These are phyloP conservation scores for Suhomyces yuchorum DNA, from an alignment of 1,139 yeast genomes.

Conservation along the genomic window DNA sequence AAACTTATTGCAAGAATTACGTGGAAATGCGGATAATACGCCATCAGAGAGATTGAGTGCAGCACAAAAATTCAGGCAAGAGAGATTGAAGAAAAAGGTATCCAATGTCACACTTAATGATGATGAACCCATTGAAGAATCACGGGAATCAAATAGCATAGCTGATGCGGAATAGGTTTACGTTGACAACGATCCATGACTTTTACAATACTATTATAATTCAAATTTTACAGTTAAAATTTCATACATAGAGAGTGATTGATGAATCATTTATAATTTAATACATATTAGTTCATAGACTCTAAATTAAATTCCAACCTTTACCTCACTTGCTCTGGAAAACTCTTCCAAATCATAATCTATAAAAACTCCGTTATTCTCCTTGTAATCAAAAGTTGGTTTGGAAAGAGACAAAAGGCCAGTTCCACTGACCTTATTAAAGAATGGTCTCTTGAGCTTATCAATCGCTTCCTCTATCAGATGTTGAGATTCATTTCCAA, in stretches of 20 bases:
- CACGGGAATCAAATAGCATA: slow-evolving; percentile 1
- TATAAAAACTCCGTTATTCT: slow-evolving; percentile 29
- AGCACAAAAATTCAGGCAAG: slow-evolving; percentile 43
- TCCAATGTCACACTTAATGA: slow-evolving; percentile 13
- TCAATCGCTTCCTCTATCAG: slow-evolving; percentile 20
- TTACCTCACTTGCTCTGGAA: neutral
- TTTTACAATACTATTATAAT: neutral
- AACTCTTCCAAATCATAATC: slow-evolving; percentile 44
- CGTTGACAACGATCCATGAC: neutral
- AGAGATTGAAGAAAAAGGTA: slow-evolving; percentile 28
- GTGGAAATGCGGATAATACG: slow-evolving; percentile 38
- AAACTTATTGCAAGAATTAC: slow-evolving; percentile 56
- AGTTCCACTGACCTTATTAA: slow-evolving; percentile 43
- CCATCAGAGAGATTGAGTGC: slow-evolving; percentile 28
- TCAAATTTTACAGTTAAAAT: neutral
- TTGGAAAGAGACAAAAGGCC: slow-evolving; percentile 41
- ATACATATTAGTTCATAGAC: slow-evolving; percentile 1
- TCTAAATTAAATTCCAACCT: slow-evolving; percentile 3
- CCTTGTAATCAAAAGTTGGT: slow-evolving; percentile 38
- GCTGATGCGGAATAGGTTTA: neutral
- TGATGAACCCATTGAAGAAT: slow-evolving; percentile 14
- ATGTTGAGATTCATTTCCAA: slow-evolving; percentile 3
- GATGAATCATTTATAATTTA: neutral
- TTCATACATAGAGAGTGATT: neutral
- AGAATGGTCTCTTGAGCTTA: slow-evolving; percentile 38